Evolutionary conservation across 2,329 filamentous ascomycete genomes (phyloP), one percentile per base, ranked within the genome.

Genomic region (Fusarium equiseti): DNA sequence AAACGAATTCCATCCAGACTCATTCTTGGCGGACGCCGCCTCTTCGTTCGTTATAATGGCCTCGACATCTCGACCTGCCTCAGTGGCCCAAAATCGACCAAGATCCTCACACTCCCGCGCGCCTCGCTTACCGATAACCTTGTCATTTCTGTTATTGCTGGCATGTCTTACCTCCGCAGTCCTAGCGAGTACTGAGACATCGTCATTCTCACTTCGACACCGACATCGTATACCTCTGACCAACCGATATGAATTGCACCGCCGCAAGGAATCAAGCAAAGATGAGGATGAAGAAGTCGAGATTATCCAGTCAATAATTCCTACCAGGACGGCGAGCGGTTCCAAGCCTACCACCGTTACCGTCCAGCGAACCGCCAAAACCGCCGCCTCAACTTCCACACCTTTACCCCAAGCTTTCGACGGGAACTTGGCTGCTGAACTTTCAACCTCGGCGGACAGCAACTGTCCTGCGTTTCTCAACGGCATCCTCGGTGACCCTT

Each of bases 381-480:
- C 72, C 7, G 73, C 64, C 26, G 73, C 64, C 20, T 58, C 66
- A 13, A 72, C 70, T 35, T 66, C 81, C 85, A 8, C 80, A 91
- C 44, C 92, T 91, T 0, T 87, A 80, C 13, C 86, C 12, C 38
- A 76, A 57, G 69, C 91, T 4, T 93, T 93, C 75, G 92, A 94
- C 73, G 89, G 86, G 59, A 87, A 85, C 51, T 79, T 92, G 31
- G 85, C 86, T 10, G 85, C 85, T 67, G 91, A 91, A 72, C 92
- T 92, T 79, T 86, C 87, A 18, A 80, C 78, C 56, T 74, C 80
- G 13, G 81, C 83, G 53, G 86, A 84, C 49, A 79, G 82, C 31
- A 77, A 82, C 26, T 95, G 92, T 76, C 88, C 89, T 5, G 78
- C 77, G 8, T 95, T 95, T 80, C 90, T 97, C 79, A 84, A 87